These are phyloP conservation scores for Cryphonectria carpinicola DNA, from an alignment of 2,329 filamentous ascomycete genomes.

Conservation along the genomic window DNA sequence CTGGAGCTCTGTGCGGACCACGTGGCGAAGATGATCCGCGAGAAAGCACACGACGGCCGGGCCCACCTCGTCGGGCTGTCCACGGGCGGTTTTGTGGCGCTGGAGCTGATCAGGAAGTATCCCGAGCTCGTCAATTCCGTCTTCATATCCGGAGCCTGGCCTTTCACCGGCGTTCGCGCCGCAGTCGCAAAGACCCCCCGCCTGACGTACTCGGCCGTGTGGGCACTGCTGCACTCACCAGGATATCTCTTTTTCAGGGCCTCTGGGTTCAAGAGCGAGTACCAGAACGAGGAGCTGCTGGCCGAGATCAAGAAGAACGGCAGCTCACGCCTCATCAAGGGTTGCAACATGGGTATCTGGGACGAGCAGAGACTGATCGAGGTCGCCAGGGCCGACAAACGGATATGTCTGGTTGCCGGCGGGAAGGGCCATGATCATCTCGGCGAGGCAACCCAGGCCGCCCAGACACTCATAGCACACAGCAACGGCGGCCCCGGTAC, in stretches of 20 bases:
- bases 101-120: conserved; percentile 39
- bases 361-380: conserved; percentile 33
- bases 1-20: conserved; percentile 38
- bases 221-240: conserved; percentile 22
- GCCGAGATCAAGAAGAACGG: conserved; percentile 41
- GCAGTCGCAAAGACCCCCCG: not conserved
- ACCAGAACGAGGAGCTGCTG: conserved; percentile 37
- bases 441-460: conserved; percentile 13
- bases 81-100: conserved; percentile 43
- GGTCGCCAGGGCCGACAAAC: conserved; percentile 29
- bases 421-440: conserved; percentile 41
- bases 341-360: conserved; percentile 29
- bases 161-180: conserved; percentile 29
- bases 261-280: conserved; percentile 31
- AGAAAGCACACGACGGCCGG: conserved; percentile 39
- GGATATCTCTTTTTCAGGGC: conserved; percentile 32
- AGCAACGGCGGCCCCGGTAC: conserved; percentile 32
- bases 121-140: conserved; percentile 42
- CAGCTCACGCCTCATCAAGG: conserved; percentile 29
- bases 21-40: conserved; percentile 42
- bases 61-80: conserved; percentile 48
- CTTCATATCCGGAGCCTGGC: conserved; percentile 41
- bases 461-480: conserved; percentile 37
- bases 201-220: conserved; percentile 21
- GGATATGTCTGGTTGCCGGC: conserved; percentile 36